A percentile compares a stretch with the other conserved stretches of the same genome.
These are phyloP conservation scores for Berberis vulgaris DNA, from an alignment of 164 flowering plant species.

Conservation along the genomic window DNA sequence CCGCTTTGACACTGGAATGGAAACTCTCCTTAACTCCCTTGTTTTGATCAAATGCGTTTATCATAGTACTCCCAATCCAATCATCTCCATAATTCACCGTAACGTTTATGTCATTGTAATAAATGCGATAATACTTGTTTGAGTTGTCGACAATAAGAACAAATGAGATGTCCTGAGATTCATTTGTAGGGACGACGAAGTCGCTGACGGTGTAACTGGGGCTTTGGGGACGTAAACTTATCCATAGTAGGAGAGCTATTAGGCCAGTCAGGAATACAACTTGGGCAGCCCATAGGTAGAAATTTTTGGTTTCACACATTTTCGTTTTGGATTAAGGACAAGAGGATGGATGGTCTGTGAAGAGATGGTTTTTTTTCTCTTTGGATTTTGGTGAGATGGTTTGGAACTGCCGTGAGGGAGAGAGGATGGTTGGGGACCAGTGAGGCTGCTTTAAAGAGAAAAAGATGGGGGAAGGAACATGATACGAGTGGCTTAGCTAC, in stretches of 20 bases:
- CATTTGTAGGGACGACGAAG: slow-evolving; percentile 12
- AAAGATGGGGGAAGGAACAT: no score
- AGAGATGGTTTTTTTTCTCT: not conserved
- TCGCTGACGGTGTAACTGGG: slow-evolving; percentile 15
- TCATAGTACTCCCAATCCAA: slow-evolving; percentile 10
- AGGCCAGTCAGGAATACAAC: slow-evolving; percentile 8
- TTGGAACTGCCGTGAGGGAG: no score
- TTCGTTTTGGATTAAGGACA: not conserved
- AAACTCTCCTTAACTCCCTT: slow-evolving; percentile 1
- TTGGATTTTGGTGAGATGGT: not conserved
- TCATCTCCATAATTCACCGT: slow-evolving; percentile 13
- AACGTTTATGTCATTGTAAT: slow-evolving; percentile 18
- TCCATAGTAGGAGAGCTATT: slow-evolving; percentile 16
- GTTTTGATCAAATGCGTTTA: slow-evolving; percentile 15
- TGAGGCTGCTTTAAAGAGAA: no score
- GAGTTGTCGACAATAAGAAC: slow-evolving; percentile 25
- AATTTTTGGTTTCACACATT: slow-evolving; percentile 17
- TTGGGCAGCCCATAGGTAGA: slow-evolving; percentile 18
- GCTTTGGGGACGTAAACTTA: slow-evolving; percentile 10
- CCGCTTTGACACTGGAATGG: not conserved
- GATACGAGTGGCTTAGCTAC: no score
- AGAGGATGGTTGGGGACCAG: no score
- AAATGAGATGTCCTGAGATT: slow-evolving; percentile 8
- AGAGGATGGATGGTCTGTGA: not conserved
- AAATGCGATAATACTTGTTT: slow-evolving; percentile 18